phyloP scores from a whole-genome alignment of 305 asterid genomes.

The Rubia balearica region DNA sequence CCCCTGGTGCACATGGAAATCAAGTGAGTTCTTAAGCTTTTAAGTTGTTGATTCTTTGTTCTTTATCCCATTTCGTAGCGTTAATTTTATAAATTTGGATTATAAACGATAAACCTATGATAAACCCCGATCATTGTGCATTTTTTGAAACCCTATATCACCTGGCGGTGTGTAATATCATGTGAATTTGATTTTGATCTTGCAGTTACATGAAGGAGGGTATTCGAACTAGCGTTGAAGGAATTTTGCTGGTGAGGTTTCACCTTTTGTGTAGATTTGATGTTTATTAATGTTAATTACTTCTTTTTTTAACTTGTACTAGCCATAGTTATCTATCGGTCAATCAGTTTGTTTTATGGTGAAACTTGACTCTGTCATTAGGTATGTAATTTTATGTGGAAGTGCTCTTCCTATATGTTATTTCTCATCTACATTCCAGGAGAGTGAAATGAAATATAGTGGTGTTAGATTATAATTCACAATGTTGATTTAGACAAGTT shows the following conservation, averaged over 20 bases:
- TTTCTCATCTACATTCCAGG: neutral
- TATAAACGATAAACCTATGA: constrained; percentile 23
- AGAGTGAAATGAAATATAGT: neutral
- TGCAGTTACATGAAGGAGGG: constrained; percentile 91
- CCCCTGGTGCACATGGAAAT: too few relatives aligned
- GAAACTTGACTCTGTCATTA: too few relatives aligned
- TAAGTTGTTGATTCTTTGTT: neutral
- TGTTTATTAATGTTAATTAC: neutral
- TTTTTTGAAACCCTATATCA: constrained; percentile 20
- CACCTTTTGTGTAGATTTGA: neutral
- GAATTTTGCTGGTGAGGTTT: constrained; percentile 60
- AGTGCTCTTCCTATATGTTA: too few relatives aligned
- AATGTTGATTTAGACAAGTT: neutral
- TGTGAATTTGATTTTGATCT: constrained; percentile 6
- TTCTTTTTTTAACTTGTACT: neutral
- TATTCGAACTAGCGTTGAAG: constrained; percentile 94
- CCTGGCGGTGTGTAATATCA: neutral
- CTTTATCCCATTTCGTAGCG: neutral
- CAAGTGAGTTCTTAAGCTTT: constrained; percentile 20
- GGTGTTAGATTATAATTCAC: neutral
- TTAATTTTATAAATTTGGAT: neutral
- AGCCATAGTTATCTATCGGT: neutral
- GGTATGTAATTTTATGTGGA: too few relatives aligned
- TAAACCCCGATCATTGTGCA: constrained; percentile 14
- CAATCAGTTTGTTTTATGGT: too few relatives aligned